These are phyloP conservation scores for Cicer bijugum DNA, from an alignment of 306 rosid genomes.

Conservation along the genomic window DNA sequence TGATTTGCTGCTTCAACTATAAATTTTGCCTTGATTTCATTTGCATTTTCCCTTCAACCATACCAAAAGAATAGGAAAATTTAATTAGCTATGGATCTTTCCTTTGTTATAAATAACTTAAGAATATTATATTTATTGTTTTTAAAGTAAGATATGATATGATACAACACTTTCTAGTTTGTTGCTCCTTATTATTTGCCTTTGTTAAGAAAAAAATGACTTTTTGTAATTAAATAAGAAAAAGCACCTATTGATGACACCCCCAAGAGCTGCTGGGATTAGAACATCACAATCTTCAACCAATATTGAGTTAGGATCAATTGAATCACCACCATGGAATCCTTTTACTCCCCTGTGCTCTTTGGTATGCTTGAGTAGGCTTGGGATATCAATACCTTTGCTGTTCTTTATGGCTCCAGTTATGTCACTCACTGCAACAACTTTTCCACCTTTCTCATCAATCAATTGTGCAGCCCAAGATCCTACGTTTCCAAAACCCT, in stretches of 20 bases:
- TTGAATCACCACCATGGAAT: conserved; percentile 71
- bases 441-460: conserved; percentile 77
- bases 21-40: conserved; percentile 78
- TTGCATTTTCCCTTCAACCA: conserved; percentile 77
- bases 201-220: neutral
- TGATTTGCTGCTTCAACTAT: conserved; percentile 94
- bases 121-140: conserved; percentile 7
- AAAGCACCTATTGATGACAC: conserved; percentile 84
- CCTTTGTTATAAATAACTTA: conserved; percentile 3
- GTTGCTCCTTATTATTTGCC: no score
- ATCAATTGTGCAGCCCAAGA: conserved; percentile 95
- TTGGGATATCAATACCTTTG: conserved; percentile 81
- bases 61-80: neutral
- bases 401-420: conserved; percentile 88
- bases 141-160: no score
- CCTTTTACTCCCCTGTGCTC: conserved; percentile 72
- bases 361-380: conserved; percentile 68
- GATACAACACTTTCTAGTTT: no score
- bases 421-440: conserved; percentile 92
- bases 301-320: conserved; percentile 68
- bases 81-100: neutral
- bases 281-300: conserved; percentile 91
- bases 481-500: conserved; percentile 98
- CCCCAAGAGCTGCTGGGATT: conserved; percentile 97
- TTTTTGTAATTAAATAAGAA: conserved; percentile 1